Evolutionary conservation across 2,329 filamentous ascomycete genomes (phyloP).

Genomic region (Hypoxylon sp.): DNA sequence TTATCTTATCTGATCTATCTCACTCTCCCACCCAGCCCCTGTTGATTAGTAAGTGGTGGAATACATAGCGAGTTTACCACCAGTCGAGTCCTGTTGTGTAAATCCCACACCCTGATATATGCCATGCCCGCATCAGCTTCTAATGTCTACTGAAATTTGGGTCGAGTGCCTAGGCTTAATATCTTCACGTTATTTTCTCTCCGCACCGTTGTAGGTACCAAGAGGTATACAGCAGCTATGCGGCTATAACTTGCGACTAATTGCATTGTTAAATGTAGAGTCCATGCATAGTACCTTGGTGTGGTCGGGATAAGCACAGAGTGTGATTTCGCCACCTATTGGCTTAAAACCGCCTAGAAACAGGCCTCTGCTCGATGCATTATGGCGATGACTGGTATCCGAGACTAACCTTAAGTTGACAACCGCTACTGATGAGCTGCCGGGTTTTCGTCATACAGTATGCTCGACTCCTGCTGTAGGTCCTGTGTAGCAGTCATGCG

Average conservation of each 20-base stretch:
- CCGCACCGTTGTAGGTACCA: background rate
- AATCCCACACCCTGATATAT: background rate
- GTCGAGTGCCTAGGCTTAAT: constrained; percentile 1
- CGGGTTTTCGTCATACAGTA: constrained; percentile 5
- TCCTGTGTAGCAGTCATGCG: background rate
- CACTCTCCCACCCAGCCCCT: background rate
- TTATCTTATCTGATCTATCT: constrained; percentile 11
- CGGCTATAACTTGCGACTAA: constrained; percentile 7
- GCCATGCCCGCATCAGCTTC: too few relatives aligned
- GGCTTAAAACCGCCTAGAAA: background rate
- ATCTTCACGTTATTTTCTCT: background rate
- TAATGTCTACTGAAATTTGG: background rate
- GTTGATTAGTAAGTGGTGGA: too few relatives aligned
- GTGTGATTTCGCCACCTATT: background rate
- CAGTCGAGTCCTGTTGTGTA: background rate
- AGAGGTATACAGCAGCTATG: background rate
- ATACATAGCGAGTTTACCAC: background rate
- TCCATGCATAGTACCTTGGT: too few relatives aligned
- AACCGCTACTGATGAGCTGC: background rate
- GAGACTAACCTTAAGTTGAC: constrained; percentile 12
- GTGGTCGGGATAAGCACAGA: background rate
- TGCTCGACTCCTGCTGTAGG: background rate
- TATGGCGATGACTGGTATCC: background rate
- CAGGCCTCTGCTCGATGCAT: background rate
- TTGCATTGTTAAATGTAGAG: too few relatives aligned